These are phyloP conservation scores for Fragilariopsis cylindrus DNA, from an alignment of 108 stramenopile genomes.

Conservation along the genomic window DNA sequence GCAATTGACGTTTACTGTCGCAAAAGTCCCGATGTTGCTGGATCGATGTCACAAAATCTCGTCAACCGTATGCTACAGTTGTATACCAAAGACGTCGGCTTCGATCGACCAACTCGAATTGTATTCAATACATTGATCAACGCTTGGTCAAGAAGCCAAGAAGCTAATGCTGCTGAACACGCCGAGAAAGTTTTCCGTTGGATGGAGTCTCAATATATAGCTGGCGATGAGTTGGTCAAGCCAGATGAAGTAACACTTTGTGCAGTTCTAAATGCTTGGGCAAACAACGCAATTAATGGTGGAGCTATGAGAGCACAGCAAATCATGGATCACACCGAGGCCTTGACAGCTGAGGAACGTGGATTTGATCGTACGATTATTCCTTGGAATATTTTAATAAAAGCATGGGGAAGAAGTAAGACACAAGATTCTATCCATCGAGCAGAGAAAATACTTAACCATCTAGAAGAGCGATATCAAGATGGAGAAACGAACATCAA, in stretches of 20 bases:
- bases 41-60: conserved; percentile 56
- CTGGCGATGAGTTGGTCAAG: conserved; percentile 52
- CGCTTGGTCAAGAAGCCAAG: conserved; percentile 58
- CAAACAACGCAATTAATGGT: conserved; percentile 61
- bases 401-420: conserved; percentile 69
- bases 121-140: conserved; percentile 74
- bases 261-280: conserved; percentile 71
- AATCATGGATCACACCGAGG: conserved; percentile 71
- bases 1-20: conserved; percentile 47
- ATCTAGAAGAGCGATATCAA: conserved; percentile 30
- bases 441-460: conserved; percentile 35
- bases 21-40: conserved; percentile 37
- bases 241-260: conserved; percentile 73
- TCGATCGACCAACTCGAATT: conserved; percentile 58
- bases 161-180: conserved; percentile 43
- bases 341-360: conserved; percentile 36
- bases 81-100: conserved; percentile 53
- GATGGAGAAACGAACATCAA: conserved; percentile 16
- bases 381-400: conserved; percentile 66
- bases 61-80: conserved; percentile 75
- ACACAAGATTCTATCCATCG: conserved; percentile 46
- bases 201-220: conserved; percentile 67
- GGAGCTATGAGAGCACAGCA: conserved; percentile 70
- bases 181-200: conserved; percentile 66
- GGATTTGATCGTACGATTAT: conserved; percentile 46